phyloP scores from a whole-genome alignment of 306 rosid genomes.

The Argentina anserina region DNA sequence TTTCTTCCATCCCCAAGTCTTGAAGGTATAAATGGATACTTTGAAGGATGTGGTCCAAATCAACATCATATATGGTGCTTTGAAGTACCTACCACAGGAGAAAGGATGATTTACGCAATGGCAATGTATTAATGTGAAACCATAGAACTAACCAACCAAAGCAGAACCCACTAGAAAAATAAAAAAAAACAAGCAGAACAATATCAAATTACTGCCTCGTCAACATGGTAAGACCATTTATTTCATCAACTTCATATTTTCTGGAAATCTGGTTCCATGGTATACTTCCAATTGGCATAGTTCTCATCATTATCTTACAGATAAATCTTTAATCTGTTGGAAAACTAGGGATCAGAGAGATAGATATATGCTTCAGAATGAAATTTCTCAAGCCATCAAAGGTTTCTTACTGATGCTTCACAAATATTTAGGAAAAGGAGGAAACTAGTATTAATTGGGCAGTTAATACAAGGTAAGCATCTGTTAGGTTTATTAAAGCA shows the following conservation, averaged over 20 bases:
- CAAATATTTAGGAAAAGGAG: not conserved
- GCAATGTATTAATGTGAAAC: not conserved
- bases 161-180: not conserved
- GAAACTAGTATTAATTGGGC: not conserved
- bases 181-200: not conserved
- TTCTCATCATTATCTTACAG: not conserved
- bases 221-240: not conserved
- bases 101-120: slow-evolving; percentile 5
- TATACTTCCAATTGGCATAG: not conserved
- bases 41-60: slow-evolving; percentile 91
- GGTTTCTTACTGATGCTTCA: not conserved
- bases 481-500: not conserved
- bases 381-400: not conserved
- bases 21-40: slow-evolving; percentile 96
- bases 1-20: slow-evolving; percentile 99
- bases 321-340: not conserved
- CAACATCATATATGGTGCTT: slow-evolving; percentile 92
- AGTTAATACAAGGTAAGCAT: not conserved
- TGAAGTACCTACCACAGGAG: slow-evolving; percentile 77
- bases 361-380: not conserved
- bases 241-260: not conserved
- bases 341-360: not conserved
- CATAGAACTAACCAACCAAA: not conserved
- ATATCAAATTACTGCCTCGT: not conserved
- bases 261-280: not conserved